Percentiles rank a stretch among this genome's conserved stretches.
Conservation (phyloP, 805 yeast genomes). For the Zygoascus ofunaensis region DNA sequence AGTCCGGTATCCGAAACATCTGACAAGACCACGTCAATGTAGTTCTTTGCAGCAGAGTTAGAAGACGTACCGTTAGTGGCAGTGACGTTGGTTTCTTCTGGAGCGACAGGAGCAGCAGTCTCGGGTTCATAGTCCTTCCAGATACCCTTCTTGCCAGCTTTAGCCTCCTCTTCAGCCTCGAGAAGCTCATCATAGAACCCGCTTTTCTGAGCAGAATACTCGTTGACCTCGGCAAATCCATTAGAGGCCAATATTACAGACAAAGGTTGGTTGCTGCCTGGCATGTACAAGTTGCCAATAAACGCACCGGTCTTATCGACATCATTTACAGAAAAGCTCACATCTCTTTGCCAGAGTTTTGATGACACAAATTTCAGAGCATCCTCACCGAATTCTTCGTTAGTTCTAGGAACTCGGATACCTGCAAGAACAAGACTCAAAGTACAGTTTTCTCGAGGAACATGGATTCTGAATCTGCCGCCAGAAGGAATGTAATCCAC, state of each 20-base stretch:
- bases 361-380: conserved; percentile 48
- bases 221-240: conserved; percentile 61
- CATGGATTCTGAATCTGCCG: conserved; percentile 53
- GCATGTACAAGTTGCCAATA: conserved; percentile 57
- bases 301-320: conserved; percentile 76
- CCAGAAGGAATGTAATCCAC: conserved; percentile 67
- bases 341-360: conserved; percentile 61
- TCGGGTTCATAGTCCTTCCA: conserved; percentile 55
- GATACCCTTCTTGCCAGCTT: conserved; percentile 44
- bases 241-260: conserved; percentile 48
- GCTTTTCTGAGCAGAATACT: conserved; percentile 50
- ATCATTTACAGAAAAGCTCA: conserved; percentile 56
- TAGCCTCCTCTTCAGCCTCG: conserved; percentile 58
- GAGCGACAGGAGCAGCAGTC: conserved; percentile 28
- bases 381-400: conserved; percentile 33
- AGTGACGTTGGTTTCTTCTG: conserved; percentile 14
- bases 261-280: conserved; percentile 43
- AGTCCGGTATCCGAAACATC: conserved; percentile 23
- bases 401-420: conserved; percentile 37
- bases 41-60: conserved; percentile 19
- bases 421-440: conserved; percentile 73
- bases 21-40: conserved; percentile 30
- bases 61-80: conserved; percentile 13
- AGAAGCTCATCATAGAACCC: conserved; percentile 45
- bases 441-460: conserved; percentile 64